Percentiles rank a stretch among this genome's conserved stretches.
Conservation (phyloP, 1,284 basidiomycete species). For the Trametes pubescens region DNA sequence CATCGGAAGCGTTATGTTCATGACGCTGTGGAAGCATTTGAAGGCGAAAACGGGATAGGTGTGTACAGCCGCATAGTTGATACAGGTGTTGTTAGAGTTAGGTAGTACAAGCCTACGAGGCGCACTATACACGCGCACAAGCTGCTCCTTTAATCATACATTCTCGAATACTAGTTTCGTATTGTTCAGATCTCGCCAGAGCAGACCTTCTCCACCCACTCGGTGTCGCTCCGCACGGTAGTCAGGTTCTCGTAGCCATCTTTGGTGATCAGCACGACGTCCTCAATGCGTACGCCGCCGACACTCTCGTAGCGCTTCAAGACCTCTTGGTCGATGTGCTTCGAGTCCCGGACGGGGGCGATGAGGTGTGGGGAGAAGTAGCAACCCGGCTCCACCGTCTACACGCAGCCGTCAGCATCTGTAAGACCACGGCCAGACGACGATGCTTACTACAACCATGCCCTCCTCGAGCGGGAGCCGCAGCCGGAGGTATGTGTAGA, state of each 20-base stretch:
- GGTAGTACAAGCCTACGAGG: not conserved
- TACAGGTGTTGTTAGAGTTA: not conserved
- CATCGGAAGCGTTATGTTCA: constrained; percentile 61
- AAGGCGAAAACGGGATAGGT: constrained; percentile 62
- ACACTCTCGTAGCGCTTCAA: constrained; percentile 79
- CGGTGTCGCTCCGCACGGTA: constrained; percentile 78
- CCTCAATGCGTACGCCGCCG: constrained; percentile 91
- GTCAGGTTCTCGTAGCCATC: constrained; percentile 81
- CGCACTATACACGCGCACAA: not conserved
- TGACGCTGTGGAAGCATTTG: constrained; percentile 65
- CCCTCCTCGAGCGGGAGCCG: constrained; percentile 72
- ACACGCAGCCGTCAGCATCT: not conserved
- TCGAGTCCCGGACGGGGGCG: constrained; percentile 70
- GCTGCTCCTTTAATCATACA: constrained; percentile 3
- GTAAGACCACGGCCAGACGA: not conserved
- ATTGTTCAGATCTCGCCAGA: constrained; percentile 58
- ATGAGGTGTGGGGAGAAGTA: constrained; percentile 87
- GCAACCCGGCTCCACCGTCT: constrained; percentile 83
- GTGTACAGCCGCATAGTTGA: constrained; percentile 1
- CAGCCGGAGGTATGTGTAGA: constrained; percentile 83
- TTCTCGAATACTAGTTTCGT: not conserved
- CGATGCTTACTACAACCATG: constrained; percentile 82
- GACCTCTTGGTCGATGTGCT: constrained; percentile 75
- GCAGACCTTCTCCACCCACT: constrained; percentile 82
- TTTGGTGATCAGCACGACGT: constrained; percentile 80